Evolutionary conservation across 441 rosid species (phyloP).

Genomic region (Bocquillonia castaneifolia): DNA sequence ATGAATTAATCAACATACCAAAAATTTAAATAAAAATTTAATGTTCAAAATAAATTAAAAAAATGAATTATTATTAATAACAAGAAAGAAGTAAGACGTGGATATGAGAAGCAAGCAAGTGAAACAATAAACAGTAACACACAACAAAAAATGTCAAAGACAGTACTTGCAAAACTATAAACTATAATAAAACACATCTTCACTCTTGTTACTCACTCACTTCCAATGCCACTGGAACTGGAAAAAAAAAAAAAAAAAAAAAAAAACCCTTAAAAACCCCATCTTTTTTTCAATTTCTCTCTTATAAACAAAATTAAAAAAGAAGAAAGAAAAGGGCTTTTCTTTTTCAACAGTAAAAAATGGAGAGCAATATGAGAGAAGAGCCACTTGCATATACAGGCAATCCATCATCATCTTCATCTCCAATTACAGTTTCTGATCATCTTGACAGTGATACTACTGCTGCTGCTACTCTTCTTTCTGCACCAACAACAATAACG

Average conservation of each 20-base stretch:
- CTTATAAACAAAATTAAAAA: too few species aligned
- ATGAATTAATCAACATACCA: too few species aligned
- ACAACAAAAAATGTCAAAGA: neutral
- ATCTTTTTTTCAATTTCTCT: neutral
- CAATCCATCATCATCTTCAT: constrained; percentile 57
- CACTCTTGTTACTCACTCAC: constrained; percentile 9
- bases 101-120: too few species aligned
- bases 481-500: constrained; percentile 17
- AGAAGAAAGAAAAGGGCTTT: too few species aligned
- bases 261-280: neutral
- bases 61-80: too few species aligned
- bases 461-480: constrained; percentile 39
- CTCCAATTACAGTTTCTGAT: constrained; percentile 59
- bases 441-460: too few species aligned
- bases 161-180: neutral
- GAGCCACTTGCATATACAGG: constrained; percentile 51
- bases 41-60: too few species aligned
- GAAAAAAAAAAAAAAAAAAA: neutral
- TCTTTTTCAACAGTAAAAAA: constrained; percentile 12
- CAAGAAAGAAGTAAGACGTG: too few species aligned
- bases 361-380: constrained; percentile 68
- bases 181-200: neutral
- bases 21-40: too few species aligned
- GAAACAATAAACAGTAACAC: too few species aligned
- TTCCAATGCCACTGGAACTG: constrained; percentile 10